These are phyloP conservation scores for Xerocomellus intermedius DNA, from an alignment of 768 basidiomycete species.

Conservation along the genomic window DNA sequence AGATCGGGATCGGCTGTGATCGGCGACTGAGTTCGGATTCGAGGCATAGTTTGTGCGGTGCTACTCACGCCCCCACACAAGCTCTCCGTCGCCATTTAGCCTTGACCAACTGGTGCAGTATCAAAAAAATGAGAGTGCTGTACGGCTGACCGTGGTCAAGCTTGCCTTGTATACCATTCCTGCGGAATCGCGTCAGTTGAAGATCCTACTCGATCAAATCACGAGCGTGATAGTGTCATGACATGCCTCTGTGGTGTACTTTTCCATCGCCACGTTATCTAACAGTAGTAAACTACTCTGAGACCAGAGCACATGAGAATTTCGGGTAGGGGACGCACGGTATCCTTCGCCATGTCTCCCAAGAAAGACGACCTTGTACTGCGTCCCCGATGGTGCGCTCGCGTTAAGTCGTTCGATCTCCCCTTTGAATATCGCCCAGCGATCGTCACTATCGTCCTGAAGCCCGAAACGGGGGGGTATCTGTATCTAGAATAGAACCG, in stretches of 20 bases:
- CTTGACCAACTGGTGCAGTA: constrained; percentile 50
- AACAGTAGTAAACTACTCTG: constrained; percentile 45
- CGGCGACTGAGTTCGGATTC: neutral
- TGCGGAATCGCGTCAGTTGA: constrained; percentile 12
- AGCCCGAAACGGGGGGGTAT: constrained; percentile 59
- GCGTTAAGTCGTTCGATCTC: constrained; percentile 47
- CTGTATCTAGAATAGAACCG: constrained; percentile 48
- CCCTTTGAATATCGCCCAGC: constrained; percentile 48
- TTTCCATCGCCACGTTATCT: constrained; percentile 72
- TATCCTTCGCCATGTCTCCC: constrained; percentile 73
- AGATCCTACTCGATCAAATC: neutral
- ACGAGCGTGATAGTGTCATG: neutral
- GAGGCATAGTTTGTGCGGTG: neutral
- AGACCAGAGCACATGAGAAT: neutral
- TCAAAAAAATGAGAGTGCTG: neutral
- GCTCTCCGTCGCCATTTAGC: constrained; percentile 58
- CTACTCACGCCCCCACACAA: constrained; percentile 72
- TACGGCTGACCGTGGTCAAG: constrained; percentile 2
- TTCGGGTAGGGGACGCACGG: constrained; percentile 44
- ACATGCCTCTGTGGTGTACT: constrained; percentile 53
- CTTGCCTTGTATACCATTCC: constrained; percentile 59
- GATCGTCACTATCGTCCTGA: constrained; percentile 45
- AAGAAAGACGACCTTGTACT: constrained; percentile 64
- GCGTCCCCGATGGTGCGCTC: constrained; percentile 34
- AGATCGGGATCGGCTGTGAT: constrained; percentile 62